Evolutionary conservation across 257 asterid genomes (phyloP).

Genomic region (Nemophila menziesii): DNA sequence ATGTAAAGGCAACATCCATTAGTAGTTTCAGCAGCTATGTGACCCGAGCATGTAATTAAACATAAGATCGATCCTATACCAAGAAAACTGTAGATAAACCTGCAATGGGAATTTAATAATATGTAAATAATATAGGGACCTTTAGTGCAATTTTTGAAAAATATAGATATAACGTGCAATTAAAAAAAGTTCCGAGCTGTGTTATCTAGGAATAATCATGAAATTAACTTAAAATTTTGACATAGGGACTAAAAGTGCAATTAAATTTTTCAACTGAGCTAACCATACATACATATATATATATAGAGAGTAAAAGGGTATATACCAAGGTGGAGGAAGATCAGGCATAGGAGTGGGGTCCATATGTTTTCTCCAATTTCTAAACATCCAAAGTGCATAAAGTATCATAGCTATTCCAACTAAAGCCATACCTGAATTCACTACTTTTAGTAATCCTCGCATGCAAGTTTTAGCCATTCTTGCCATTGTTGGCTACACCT

Average conservation of each 20-base stretch:
- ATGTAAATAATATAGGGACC: neutral
- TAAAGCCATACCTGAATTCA: conserved; percentile 70
- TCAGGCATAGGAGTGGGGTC: conserved; percentile 14
- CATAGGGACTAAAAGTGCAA: too few species aligned
- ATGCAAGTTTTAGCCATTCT: conserved; percentile 58
- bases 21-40: conserved; percentile 27
- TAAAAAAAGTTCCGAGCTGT: too few species aligned
- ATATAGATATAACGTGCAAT: too few species aligned
- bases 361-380: conserved; percentile 53
- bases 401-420: conserved; percentile 62
- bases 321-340: conserved; percentile 61
- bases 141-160: neutral
- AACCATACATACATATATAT: neutral
- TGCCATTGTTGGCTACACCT: conserved; percentile 27
- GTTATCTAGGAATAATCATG: too few species aligned
- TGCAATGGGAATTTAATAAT: conserved; percentile 1
- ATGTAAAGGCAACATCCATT: conserved; percentile 24
- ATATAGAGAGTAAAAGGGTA: neutral
- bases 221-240: too few species aligned
- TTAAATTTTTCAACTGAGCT: too few species aligned
- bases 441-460: conserved; percentile 60
- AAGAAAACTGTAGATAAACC: conserved; percentile 27
- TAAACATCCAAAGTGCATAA: conserved; percentile 84
- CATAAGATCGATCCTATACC: conserved; percentile 20
- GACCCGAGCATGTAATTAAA: conserved; percentile 25